Percentiles rank a stretch among this genome's conserved stretches.
Evolutionary conservation across 2,329 filamentous ascomycete species (phyloP).

Genomic region (Phaeosphaeria sp.): DNA sequence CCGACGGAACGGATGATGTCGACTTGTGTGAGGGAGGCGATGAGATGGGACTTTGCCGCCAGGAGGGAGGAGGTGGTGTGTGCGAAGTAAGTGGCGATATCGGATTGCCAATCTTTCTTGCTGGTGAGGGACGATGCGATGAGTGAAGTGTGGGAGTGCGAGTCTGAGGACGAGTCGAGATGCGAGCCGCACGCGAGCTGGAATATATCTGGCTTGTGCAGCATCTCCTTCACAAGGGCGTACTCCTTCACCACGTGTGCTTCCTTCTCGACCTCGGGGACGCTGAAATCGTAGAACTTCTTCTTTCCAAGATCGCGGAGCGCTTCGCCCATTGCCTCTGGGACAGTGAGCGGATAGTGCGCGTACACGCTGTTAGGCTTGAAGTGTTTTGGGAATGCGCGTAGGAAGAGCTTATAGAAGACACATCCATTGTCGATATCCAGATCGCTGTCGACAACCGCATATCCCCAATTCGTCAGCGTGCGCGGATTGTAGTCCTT

Average conservation of each 20-base stretch:
- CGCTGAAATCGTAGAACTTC: slow-evolving; percentile 72
- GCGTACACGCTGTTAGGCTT: slow-evolving; percentile 79
- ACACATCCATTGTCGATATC: slow-evolving; percentile 80
- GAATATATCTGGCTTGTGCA: slow-evolving; percentile 68
- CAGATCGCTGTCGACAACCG: slow-evolving; percentile 74
- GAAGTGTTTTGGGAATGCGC: slow-evolving; percentile 83
- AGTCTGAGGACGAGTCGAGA: slow-evolving; percentile 68
- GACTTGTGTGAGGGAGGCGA: slow-evolving; percentile 68
- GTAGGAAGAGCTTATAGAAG: slow-evolving; percentile 82
- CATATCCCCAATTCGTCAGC: slow-evolving; percentile 85
- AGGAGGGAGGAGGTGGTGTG: slow-evolving; percentile 68
- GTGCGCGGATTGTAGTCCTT: slow-evolving; percentile 72
- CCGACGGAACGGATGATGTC: slow-evolving; percentile 70
- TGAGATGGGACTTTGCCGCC: slow-evolving; percentile 67
- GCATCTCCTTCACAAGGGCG: slow-evolving; percentile 66
- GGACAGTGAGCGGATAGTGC: slow-evolving; percentile 76
- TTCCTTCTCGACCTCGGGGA: slow-evolving; percentile 58
- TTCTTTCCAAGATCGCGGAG: slow-evolving; percentile 71
- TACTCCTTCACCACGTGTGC: slow-evolving; percentile 65
- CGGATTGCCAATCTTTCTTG: slow-evolving; percentile 65
- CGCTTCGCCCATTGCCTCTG: slow-evolving; percentile 74
- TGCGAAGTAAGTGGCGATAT: slow-evolving; percentile 73
- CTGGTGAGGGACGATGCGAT: slow-evolving; percentile 41
- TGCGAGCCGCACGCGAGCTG: slow-evolving; percentile 69
- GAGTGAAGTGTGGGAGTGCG: slow-evolving; percentile 51